Percentiles rank a stretch among this genome's conserved stretches.
Conservation (phyloP, 768 basidiomycete species). For the Pleurotus salmoneostramineus region DNA sequence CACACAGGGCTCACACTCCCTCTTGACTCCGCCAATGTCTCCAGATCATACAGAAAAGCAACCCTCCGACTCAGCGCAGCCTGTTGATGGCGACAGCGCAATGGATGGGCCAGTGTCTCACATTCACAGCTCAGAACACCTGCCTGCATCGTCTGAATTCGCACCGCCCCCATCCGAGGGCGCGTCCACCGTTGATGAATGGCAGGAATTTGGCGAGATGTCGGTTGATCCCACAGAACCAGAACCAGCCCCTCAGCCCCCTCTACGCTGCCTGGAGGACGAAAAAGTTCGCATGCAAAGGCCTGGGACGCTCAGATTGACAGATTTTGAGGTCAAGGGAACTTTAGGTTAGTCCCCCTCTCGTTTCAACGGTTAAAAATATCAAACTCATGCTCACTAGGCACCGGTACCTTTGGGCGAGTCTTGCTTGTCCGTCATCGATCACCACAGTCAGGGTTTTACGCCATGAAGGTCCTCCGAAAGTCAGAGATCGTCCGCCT, state of each 20-base stretch:
- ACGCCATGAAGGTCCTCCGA: slow-evolving; percentile 86
- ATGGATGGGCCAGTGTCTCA: slow-evolving; percentile 34
- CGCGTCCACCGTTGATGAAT: slow-evolving; percentile 15
- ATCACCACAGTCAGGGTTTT: slow-evolving; percentile 50
- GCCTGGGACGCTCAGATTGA: slow-evolving; percentile 55
- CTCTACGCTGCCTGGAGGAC: slow-evolving; percentile 62
- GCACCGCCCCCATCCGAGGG: slow-evolving; percentile 10
- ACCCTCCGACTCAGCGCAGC: neutral
- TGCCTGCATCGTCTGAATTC: neutral
- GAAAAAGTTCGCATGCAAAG: slow-evolving; percentile 62
- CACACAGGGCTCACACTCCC: slow-evolving; percentile 48
- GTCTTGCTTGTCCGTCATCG: slow-evolving; percentile 87
- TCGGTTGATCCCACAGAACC: slow-evolving; percentile 10
- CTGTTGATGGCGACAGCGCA: slow-evolving; percentile 16
- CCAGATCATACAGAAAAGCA: slow-evolving; percentile 44
- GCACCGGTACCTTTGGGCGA: slow-evolving; percentile 94
- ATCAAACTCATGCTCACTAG: slow-evolving; percentile 32
- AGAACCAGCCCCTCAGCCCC: slow-evolving; percentile 26
- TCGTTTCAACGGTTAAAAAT: slow-evolving; percentile 1
- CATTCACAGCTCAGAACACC: slow-evolving; percentile 6
- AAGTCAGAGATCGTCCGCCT: slow-evolving; percentile 85
- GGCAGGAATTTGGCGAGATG: slow-evolving; percentile 21
- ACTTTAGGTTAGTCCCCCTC: slow-evolving; percentile 55
- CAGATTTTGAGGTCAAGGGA: slow-evolving; percentile 80
- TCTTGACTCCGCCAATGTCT: slow-evolving; percentile 69